Evolutionary conservation across 805 yeast species (phyloP).

Genomic region (Kuraishia piskuri): DNA sequence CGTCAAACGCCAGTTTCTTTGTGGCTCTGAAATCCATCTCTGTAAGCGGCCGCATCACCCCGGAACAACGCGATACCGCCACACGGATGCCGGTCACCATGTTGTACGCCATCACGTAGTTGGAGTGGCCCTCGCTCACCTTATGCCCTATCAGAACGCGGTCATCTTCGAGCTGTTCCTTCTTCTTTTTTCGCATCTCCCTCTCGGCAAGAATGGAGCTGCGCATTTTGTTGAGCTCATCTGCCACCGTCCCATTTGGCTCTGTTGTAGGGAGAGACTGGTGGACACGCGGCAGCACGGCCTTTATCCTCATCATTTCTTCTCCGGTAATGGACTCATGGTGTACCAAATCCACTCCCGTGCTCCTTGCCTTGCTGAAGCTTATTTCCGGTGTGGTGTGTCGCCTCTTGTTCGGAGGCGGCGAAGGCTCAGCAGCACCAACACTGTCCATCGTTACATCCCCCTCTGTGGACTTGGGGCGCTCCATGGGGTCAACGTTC

Average conservation of each 20-base stretch:
- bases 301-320: neutral
- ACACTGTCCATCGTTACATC: neutral
- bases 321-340: neutral
- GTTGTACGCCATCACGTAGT: conserved; percentile 89
- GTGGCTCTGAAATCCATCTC: conserved; percentile 63
- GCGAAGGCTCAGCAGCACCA: neutral
- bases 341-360: neutral
- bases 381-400: neutral
- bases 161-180: conserved; percentile 38
- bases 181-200: conserved; percentile 30
- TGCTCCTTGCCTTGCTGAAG: neutral
- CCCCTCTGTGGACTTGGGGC: neutral
- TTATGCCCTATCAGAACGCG: conserved; percentile 67
- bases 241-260: conserved; percentile 6
- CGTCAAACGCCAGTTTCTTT: conserved; percentile 80
- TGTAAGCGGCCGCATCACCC: conserved; percentile 64
- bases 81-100: conserved; percentile 96
- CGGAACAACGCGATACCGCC: conserved; percentile 88
- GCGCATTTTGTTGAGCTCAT: conserved; percentile 44
- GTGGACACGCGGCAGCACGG: neutral
- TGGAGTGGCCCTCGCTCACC: conserved; percentile 88
- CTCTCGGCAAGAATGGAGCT: conserved; percentile 36
- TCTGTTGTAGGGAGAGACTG: neutral
- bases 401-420: neutral
- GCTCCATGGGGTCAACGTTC: neutral